Evolutionary conservation across 768 basidiomycete species (phyloP).

Genomic region (Russula abietina): DNA sequence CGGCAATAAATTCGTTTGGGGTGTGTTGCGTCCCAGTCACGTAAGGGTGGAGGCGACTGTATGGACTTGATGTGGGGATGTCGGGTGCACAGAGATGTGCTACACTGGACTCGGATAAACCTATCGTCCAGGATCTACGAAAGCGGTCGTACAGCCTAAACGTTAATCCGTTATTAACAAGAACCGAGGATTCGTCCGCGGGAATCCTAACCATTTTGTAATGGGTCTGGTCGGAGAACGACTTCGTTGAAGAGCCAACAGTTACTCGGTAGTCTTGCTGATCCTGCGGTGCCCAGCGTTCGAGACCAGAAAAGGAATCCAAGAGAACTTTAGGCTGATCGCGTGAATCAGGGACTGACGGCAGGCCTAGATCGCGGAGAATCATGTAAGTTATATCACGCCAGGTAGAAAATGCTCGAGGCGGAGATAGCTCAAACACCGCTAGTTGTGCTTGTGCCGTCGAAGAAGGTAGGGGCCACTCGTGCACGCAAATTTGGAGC

Average conservation of each 20-base stretch:
- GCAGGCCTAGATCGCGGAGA: constrained; percentile 11
- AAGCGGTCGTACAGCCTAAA: constrained; percentile 5
- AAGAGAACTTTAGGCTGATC: not conserved
- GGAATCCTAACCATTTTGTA: constrained; percentile 10
- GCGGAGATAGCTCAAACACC: constrained; percentile 16
- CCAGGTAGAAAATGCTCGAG: constrained; percentile 16
- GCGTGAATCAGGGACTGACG: not conserved
- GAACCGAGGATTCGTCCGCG: constrained; percentile 2
- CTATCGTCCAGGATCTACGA: not conserved
- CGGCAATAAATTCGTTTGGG: constrained; percentile 39
- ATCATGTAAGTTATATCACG: constrained; percentile 14
- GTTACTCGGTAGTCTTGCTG: constrained; percentile 6
- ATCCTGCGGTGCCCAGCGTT: not conserved
- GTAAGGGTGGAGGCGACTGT: not conserved
- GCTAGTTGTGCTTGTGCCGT: not conserved
- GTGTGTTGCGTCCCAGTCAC: constrained; percentile 22
- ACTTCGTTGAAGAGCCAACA: constrained; percentile 11
- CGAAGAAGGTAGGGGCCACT: constrained; percentile 14
- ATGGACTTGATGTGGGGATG: not conserved
- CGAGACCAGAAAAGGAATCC: constrained; percentile 10
- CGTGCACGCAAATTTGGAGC: constrained; percentile 9
- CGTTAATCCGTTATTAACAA: constrained; percentile 10
- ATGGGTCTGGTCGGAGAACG: constrained; percentile 1
- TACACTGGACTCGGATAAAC: not conserved
- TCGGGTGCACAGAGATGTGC: not conserved